A percentile compares a stretch with the other conserved stretches of the same genome.
phyloP scores from a whole-genome alignment of 2,329 filamentous ascomycete genomes.

The Cercospora sp. region DNA sequence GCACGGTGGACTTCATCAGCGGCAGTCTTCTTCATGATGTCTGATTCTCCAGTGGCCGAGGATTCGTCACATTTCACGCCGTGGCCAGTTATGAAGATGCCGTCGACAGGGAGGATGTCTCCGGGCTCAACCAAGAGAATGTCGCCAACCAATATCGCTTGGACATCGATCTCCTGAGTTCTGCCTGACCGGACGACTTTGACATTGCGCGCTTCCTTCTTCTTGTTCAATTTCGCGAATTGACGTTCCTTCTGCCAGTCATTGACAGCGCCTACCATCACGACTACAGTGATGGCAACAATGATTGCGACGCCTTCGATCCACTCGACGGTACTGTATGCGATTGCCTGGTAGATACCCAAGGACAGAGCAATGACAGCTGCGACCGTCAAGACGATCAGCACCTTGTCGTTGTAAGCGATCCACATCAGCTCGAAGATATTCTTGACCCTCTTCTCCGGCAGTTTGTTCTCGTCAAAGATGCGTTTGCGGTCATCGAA shows the following conservation, averaged over 20 bases:
- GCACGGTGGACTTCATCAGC: conserved; percentile 66
- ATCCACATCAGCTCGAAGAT: conserved; percentile 75
- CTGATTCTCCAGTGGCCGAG: conserved; percentile 74
- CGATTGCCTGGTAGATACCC: conserved; percentile 66
- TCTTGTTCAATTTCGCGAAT: conserved; percentile 77
- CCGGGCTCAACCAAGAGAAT: conserved; percentile 72
- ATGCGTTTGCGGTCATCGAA: conserved; percentile 68
- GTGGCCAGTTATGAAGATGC: conserved; percentile 68
- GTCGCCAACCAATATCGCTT: conserved; percentile 73
- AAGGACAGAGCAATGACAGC: conserved; percentile 73
- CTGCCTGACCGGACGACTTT: conserved; percentile 76
- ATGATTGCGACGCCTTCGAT: conserved; percentile 80
- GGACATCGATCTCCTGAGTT: conserved; percentile 67
- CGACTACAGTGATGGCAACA: conserved; percentile 72
- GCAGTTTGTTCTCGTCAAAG: conserved; percentile 69
- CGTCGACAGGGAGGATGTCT: conserved; percentile 70
- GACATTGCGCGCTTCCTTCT: conserved; percentile 73
- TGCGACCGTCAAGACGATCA: conserved; percentile 70
- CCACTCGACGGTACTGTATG: conserved; percentile 69
- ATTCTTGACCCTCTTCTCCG: conserved; percentile 68
- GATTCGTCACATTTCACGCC: conserved; percentile 73
- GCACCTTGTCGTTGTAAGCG: conserved; percentile 78
- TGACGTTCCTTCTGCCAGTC: conserved; percentile 82
- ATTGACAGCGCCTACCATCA: conserved; percentile 74
- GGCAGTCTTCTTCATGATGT: conserved; percentile 66